These are phyloP conservation scores for Aspergillus quadricinctus DNA, from an alignment of 2,329 filamentous ascomycete genomes.

Conservation along the genomic window DNA sequence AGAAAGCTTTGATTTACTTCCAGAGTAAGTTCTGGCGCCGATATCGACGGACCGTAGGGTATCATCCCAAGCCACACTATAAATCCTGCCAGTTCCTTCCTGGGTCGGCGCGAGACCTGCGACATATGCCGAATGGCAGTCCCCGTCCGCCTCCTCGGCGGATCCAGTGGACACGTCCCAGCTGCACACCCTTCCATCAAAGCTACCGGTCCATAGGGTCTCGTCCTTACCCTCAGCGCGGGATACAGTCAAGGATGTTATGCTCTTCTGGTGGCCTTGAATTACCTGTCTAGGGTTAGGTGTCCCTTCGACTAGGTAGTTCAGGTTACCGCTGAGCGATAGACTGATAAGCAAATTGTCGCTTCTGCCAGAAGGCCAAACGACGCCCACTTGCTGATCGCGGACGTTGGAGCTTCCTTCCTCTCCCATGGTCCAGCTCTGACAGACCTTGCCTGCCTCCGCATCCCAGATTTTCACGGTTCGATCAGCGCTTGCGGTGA, in stretches of 20 bases:
- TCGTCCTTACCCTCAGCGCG: slow-evolving; percentile 46
- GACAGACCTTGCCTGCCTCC: slow-evolving; percentile 69
- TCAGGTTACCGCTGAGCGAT: slow-evolving; percentile 82
- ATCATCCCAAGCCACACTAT: slow-evolving; percentile 92
- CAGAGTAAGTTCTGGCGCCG: slow-evolving; percentile 69
- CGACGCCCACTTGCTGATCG: slow-evolving; percentile 91
- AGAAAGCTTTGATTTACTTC: slow-evolving; percentile 61
- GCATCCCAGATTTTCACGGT: slow-evolving; percentile 93
- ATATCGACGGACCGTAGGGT: slow-evolving; percentile 75
- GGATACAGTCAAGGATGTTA: slow-evolving; percentile 68
- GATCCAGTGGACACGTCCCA: slow-evolving; percentile 74
- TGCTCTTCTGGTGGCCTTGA: slow-evolving; percentile 84
- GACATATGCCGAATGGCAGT: slow-evolving; percentile 80
- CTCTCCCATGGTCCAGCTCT: slow-evolving; percentile 80
- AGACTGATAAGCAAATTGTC: slow-evolving; percentile 89
- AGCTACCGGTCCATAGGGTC: slow-evolving; percentile 83
- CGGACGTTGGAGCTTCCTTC: slow-evolving; percentile 67
- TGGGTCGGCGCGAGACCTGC: slow-evolving; percentile 63
- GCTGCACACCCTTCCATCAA: slow-evolving; percentile 78
- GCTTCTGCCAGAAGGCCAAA: slow-evolving; percentile 75
- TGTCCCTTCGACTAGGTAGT: slow-evolving; percentile 74
- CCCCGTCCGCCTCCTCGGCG: slow-evolving; percentile 70
- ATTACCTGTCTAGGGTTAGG: slow-evolving; percentile 66
- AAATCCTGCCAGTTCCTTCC: slow-evolving; percentile 56
- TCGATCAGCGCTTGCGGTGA: slow-evolving; percentile 89